These are phyloP conservation scores for Mycena rebaudengoi DNA, from an alignment of 768 basidiomycete species.

Conservation along the genomic window DNA sequence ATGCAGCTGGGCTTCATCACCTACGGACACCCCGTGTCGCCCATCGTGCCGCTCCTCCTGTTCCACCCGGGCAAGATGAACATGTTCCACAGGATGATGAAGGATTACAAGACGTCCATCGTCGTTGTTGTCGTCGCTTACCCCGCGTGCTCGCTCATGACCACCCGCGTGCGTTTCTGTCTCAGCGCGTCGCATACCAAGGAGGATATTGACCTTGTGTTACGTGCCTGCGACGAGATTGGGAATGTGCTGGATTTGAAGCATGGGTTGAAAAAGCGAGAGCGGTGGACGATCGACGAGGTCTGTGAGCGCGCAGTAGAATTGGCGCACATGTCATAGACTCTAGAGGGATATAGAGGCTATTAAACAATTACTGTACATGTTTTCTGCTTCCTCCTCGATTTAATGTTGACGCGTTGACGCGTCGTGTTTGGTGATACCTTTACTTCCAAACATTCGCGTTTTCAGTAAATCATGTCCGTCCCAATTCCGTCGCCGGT, in stretches of 20 bases:
- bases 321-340: conserved; percentile 64
- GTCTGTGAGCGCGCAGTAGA: conserved; percentile 78
- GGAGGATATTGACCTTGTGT: conserved; percentile 89
- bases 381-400: background rate
- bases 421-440: background rate
- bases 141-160: conserved; percentile 89
- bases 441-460: no score
- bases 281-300: conserved; percentile 84
- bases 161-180: conserved; percentile 92
- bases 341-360: no score
- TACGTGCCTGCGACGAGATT: conserved; percentile 91
- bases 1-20: conserved; percentile 96
- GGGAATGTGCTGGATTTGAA: conserved; percentile 92
- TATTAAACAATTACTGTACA: background rate
- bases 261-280: conserved; percentile 61
- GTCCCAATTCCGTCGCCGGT: conserved; percentile 35
- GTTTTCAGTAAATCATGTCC: no score
- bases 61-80: conserved; percentile 96
- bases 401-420: background rate
- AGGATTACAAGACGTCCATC: conserved; percentile 78
- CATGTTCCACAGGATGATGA: conserved; percentile 91
- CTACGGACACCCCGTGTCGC: conserved; percentile 90
- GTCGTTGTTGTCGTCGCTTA: conserved; percentile 92
- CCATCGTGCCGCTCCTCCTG: conserved; percentile 91
- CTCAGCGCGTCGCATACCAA: conserved; percentile 96